Conservation (phyloP, 108 stramenopile species). For the Nitzschia inconspicua region DNA sequence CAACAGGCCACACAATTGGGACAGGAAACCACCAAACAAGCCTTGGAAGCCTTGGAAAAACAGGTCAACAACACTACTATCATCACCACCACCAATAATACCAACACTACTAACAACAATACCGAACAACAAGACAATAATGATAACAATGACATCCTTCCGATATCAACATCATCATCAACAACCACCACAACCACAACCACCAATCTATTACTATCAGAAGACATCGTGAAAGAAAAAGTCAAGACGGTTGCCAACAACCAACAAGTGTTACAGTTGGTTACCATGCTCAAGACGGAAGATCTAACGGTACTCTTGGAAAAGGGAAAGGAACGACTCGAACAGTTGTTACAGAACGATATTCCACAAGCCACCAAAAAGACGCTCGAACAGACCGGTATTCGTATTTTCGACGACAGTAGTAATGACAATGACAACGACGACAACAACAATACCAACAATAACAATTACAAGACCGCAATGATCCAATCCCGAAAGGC, state of each 20-base stretch:
- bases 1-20: conserved; percentile 16
- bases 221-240: conserved; percentile 12
- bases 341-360: conserved; percentile 59
- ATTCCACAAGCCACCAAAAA: conserved; percentile 54
- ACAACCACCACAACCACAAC: conserved; percentile 12
- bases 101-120: not conserved
- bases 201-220: not conserved
- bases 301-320: conserved; percentile 67
- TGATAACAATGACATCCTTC: not conserved
- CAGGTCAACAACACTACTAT: not conserved
- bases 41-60: conserved; percentile 1
- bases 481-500: conserved; percentile 58
- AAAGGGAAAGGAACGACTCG: conserved; percentile 59
- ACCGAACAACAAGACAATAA: not conserved
- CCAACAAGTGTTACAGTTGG: conserved; percentile 56
- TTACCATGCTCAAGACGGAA: conserved; percentile 79
- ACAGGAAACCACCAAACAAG: conserved; percentile 17
- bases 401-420: conserved; percentile 40
- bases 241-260: conserved; percentile 28
- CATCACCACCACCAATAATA: not conserved
- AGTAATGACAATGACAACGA: not conserved
- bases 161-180: not conserved
- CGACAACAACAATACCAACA: not conserved
- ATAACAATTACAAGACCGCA: conserved; percentile 9
- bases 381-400: conserved; percentile 58